These are phyloP conservation scores for Notholithocarpus densiflorus DNA, from an alignment of 306 rosid species.

Conservation along the genomic window DNA sequence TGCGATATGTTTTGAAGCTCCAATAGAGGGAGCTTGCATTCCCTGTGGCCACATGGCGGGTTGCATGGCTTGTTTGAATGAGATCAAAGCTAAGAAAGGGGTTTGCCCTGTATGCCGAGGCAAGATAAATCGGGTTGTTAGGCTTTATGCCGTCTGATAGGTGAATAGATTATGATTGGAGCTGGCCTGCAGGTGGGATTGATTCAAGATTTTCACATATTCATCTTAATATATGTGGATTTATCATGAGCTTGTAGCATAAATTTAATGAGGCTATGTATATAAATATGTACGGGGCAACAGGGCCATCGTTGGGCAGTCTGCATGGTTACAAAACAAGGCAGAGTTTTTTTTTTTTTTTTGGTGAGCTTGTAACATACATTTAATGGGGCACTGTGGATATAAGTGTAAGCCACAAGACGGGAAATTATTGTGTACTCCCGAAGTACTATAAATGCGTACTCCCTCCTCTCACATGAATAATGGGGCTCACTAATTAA, in stretches of 20 bases:
- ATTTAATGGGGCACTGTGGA: background rate
- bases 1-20: constrained; percentile 18
- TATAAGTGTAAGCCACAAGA: no score
- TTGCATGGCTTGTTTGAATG: constrained; percentile 24
- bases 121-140: constrained; percentile 8
- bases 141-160: constrained; percentile 12
- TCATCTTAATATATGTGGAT: no score
- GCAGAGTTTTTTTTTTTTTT: background rate
- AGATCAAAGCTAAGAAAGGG: constrained; percentile 22
- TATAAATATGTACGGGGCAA: background rate
- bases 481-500: no score
- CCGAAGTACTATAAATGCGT: no score
- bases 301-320: background rate
- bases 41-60: constrained; percentile 31
- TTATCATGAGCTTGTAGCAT: background rate
- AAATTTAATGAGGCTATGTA: background rate
- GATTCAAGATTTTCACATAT: background rate
- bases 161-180: background rate
- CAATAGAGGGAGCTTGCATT: constrained; percentile 21
- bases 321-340: background rate
- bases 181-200: background rate
- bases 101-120: constrained; percentile 26
- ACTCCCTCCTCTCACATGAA: no score
- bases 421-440: no score
- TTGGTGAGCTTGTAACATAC: background rate